A percentile compares a stretch with the other conserved stretches of the same genome.
These are phyloP conservation scores for Trifolium subterraneum DNA, from an alignment of 306 rosid species.

Conservation along the genomic window DNA sequence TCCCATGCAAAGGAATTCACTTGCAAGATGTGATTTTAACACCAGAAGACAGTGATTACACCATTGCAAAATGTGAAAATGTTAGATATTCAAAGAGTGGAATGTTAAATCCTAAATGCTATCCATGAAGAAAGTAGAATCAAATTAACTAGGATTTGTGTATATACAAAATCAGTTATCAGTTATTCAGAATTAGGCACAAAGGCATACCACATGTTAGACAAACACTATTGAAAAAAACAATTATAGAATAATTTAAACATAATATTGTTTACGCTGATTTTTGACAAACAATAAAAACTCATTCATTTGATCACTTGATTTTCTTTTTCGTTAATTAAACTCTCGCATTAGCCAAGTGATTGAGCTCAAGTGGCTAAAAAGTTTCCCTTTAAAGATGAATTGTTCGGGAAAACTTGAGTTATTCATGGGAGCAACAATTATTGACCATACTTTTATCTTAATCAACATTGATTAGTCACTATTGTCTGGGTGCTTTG, in stretches of 20 bases:
- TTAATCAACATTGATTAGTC: too few relatives aligned
- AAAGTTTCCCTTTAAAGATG: too few relatives aligned
- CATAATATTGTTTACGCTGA: not conserved
- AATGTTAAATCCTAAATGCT: constrained; percentile 61
- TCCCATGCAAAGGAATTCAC: constrained; percentile 55
- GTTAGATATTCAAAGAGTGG: constrained; percentile 44
- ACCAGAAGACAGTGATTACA: not conserved
- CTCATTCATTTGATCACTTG: not conserved
- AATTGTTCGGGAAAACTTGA: too few relatives aligned
- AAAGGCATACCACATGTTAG: not conserved
- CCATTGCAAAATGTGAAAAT: constrained; percentile 62
- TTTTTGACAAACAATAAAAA: not conserved
- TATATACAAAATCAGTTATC: constrained; percentile 1
- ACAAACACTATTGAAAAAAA: not conserved
- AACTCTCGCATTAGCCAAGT: too few relatives aligned
- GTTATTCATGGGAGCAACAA: too few relatives aligned
- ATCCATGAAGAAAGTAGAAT: constrained; percentile 4
- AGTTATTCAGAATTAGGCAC: constrained; percentile 10
- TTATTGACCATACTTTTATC: too few relatives aligned
- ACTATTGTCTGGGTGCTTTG: too few relatives aligned
- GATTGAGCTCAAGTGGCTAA: too few relatives aligned
- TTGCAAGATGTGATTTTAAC: constrained; percentile 56
- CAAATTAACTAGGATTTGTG: not conserved
- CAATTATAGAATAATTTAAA: not conserved
- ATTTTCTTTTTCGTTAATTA: too few relatives aligned